Base-by-base conservation (phyloP, 2,329 filamentous ascomycete genomes). In the Fusarium subglutinans region DNA sequence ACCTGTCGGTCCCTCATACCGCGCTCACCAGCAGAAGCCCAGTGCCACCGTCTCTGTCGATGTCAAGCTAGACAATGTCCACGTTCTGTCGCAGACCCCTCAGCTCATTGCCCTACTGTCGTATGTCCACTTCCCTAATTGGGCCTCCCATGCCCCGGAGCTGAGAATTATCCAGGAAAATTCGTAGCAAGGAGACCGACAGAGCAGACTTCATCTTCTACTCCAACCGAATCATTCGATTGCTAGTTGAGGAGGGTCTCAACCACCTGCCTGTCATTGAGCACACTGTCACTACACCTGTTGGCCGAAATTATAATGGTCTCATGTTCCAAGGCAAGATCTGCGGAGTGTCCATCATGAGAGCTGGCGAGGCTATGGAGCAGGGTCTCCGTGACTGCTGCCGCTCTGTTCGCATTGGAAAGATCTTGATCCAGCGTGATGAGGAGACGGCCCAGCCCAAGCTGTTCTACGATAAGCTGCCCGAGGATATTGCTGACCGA, bases 141-240 rank as follows among this genome's bases (percentile, higher is more conserved):
- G 40, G 65, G 60, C 72, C 44, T 70, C 69, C 28, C n/a, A 71
- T 58, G 64, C 56, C 54, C 48, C 47, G 38, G 40, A 66, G 53
- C 78, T 80, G 66, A 81, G 68, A 40, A 60, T 45, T 54, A n/a
- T 66, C 73, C 79, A 98, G 96, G 72, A 98, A 98, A 89, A 98
- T 99, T 81, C 93, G 96, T 78, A 95, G 98, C 83, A 94, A 93
- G 83, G 90, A 92, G 76, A 99, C 96, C 11, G 90, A 92, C 64
- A 93, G 96, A 67, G 96, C 95, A 72, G 96, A 99, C 83, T 99
- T 99, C 83, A 98, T 99, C 81, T 99, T 99, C 86, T 98, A 98
- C 86, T 98, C 95, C 48, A 99, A 99, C 85, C 91, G 96, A 69
- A 98, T 99, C 82, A 98, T 98, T 82, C 94, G 96, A 38, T 88